Evolutionary conservation across 1,284 basidiomycete genomes (phyloP).

Genomic region (Sphagnurus paluster): DNA sequence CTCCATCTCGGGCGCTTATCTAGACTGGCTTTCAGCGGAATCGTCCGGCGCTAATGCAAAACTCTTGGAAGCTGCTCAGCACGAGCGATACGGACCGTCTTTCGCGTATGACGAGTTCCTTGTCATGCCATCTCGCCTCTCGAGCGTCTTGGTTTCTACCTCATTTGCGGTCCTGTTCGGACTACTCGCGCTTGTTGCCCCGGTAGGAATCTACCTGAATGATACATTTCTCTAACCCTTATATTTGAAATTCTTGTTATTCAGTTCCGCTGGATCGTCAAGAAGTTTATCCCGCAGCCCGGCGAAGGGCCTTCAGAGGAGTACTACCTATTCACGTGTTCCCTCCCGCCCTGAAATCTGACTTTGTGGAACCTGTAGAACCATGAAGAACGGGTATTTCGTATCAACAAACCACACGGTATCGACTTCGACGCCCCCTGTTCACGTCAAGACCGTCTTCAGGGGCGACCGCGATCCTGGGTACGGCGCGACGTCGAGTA

Average conservation of each 20-base stretch:
- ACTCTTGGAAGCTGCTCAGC: slow-evolving; percentile 16
- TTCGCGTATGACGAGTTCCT: slow-evolving; percentile 80
- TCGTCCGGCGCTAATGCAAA: slow-evolving; percentile 1
- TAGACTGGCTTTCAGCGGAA: not conserved
- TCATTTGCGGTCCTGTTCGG: slow-evolving; percentile 36
- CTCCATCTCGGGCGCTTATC: not conserved
- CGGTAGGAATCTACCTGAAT: no score
- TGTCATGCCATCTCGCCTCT: slow-evolving; percentile 40
- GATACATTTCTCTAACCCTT: no score
- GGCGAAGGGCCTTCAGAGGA: slow-evolving; percentile 66
- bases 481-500: slow-evolving; percentile 69
- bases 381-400: slow-evolving; percentile 57
- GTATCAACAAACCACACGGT: slow-evolving; percentile 45
- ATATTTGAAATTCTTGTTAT: no score
- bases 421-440: slow-evolving; percentile 39
- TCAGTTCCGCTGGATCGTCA: slow-evolving; percentile 56
- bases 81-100: slow-evolving; percentile 54
- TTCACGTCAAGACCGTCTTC: slow-evolving; percentile 61
- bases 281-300: slow-evolving; percentile 49
- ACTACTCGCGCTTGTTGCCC: slow-evolving; percentile 33
- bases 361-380: slow-evolving; percentile 37
- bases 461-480: slow-evolving; percentile 79
- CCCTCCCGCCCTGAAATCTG: not conserved
- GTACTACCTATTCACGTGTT: slow-evolving; percentile 31
- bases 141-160: slow-evolving; percentile 43